Base-by-base conservation (phyloP, 148 eudicot species). In the Chenopodium suecicum region DNA sequence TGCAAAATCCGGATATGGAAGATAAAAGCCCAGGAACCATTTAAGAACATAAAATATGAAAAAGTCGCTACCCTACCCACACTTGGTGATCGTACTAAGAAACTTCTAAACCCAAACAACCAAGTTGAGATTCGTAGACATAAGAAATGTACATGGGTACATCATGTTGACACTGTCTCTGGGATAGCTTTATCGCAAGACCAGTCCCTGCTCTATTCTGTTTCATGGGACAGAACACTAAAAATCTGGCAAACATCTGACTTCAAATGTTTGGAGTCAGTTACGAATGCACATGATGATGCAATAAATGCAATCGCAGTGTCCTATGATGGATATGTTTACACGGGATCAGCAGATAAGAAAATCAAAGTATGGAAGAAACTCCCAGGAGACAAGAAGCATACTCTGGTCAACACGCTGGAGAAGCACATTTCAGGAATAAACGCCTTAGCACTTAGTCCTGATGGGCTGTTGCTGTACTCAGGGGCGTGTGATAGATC, bases 1-100 rank as follows among this genome's bases (percentile, higher is more conserved):
- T 94, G 93, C 87, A 94, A 92, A 79, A 95, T 95, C 78, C 87
- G 99, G 34, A 91, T 95, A 13, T 95, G 99, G 99, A 91, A 86
- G 89, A 87, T 90, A 29, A 90, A 87, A 69, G 46, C 78, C 68
- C 83, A 80, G 32, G 83, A 90, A 56, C 56, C 69, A 10, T 56
- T 67, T 29, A 72, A 78, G 56, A 74, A 78, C 77, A 86, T 79
- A 4, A 88, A 78, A 72, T 82, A 85, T 48, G 87, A 88, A 54
- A 88, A 83, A 16, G 77, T 90, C 60, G 97, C 98, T 62, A 95
- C 98, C 6, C 91, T 95, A 23, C 98, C 98, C 37, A 93, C 92
- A 14, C 86, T 93, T 7, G 71, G 89, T 82, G 98, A 95, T 86
- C 96, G 98, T 34, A 90, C 92, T 22, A 67, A 84, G 68, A 93